Base-by-base conservation (phyloP, 148 eudicot species). In the Fallopia convolvulus region DNA sequence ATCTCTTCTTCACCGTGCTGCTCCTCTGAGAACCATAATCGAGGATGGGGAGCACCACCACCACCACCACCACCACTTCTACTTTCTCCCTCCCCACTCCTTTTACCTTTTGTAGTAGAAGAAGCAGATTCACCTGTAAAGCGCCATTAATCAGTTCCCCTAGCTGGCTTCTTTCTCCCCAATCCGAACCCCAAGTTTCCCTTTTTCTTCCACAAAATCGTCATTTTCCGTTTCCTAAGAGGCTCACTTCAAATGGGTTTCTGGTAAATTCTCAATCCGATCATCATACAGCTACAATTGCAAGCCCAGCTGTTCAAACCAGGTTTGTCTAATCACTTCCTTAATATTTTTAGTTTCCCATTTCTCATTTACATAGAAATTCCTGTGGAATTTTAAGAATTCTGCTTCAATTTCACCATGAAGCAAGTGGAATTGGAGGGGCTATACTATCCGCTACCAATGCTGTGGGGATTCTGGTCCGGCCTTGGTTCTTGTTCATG, bases 351-450 rank as follows among this genome's bases (percentile, higher is more conserved):
- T 79, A 76, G 26, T 0, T 61, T 81, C 60, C n/a, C 17, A 21
- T 13, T 11, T 26, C 47, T 50, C 17, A 41, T 74, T 53, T 50
- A 20, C 36, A 48, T 47, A 23, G 32, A 47, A 50, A 50, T 48
- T 53, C 20, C 20, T 13, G 36, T 23, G 68, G 48, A 36, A 8
- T 72, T 0, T 7, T 72, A 32, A 63, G 41, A 36, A 42, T 42
- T 49, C 3, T 36, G 49, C 46, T 71, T 72, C 48, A 42, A 63
- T 58, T 74, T 33, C 5, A 26, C 30, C 30, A 56, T 89, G 88
- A 78, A 88, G 94, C 33, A 78, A 36, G 39, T 95, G 99, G 97
- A 90, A 80, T 44, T 95, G 99, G 99, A 95, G 84, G 84, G 97
- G 89, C 52, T 92, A 89, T 74, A 91, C 94, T 1, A 92, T 95